These are phyloP conservation scores for Fusarium floridanum DNA, from an alignment of 2,329 filamentous ascomycete species.

Conservation along the genomic window DNA sequence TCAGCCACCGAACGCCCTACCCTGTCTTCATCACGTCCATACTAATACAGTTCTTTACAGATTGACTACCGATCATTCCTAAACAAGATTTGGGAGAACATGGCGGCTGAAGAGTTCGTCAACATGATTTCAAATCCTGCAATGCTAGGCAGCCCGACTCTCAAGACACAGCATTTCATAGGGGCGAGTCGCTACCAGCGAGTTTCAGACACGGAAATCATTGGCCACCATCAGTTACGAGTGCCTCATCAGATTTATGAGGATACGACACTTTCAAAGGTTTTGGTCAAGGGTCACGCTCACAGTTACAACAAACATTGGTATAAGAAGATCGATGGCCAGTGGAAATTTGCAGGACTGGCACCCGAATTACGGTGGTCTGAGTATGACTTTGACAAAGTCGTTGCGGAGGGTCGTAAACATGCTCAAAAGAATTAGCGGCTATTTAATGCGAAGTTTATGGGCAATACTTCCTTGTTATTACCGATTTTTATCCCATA, in stretches of 20 bases:
- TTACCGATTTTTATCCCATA: neutral
- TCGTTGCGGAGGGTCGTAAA: neutral
- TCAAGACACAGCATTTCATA: neutral
- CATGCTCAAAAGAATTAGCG: neutral
- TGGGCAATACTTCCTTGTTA: neutral
- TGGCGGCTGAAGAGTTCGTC: neutral
- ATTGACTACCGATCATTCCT: neutral
- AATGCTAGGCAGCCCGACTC: neutral
- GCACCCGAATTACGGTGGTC: neutral
- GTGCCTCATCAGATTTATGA: neutral
- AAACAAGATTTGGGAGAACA: neutral
- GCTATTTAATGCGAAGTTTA: neutral
- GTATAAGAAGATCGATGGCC: neutral
- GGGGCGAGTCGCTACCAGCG: neutral
- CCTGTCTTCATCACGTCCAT: neutral
- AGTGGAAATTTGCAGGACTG: neutral
- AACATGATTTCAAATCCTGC: neutral
- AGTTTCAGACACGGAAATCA: neutral
- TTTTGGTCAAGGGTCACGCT: neutral
- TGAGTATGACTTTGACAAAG: constrained; percentile 1
- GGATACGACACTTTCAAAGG: neutral
- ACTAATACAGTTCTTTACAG: neutral
- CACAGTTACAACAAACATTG: constrained; percentile 5
- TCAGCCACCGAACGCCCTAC: neutral
- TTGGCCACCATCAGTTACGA: neutral